Percentiles rank a stretch among this genome's conserved stretches.
These are phyloP conservation scores for Lentinus brumalis DNA, from an alignment of 768 basidiomycete species.

Conservation along the genomic window DNA sequence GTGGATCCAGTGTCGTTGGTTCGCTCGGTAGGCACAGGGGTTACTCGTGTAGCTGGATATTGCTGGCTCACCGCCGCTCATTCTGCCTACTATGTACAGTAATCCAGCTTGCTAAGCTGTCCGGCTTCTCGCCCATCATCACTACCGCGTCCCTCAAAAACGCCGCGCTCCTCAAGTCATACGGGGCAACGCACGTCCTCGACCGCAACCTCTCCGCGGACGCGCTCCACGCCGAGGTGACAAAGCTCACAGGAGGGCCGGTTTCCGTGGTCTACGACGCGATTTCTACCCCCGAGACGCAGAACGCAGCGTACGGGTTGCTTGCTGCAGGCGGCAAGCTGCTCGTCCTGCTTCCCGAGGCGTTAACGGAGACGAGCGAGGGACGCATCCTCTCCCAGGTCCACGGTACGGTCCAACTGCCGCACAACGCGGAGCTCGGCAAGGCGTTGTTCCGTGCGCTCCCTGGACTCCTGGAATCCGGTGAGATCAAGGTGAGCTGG, in stretches of 20 bases:
- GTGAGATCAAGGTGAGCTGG: constrained; percentile 24
- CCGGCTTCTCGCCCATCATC: constrained; percentile 33
- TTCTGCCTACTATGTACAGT: constrained; percentile 5
- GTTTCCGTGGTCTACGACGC: constrained; percentile 26
- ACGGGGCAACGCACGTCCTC: constrained; percentile 29
- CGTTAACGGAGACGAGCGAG: constrained; percentile 27
- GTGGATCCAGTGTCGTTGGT: constrained; percentile 25
- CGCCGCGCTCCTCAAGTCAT: constrained; percentile 13
- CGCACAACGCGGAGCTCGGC: constrained; percentile 14
- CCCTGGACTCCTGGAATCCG: constrained; percentile 15
- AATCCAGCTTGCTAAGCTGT: constrained; percentile 28
- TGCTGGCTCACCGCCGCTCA: background rate
- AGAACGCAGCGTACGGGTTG: constrained; percentile 19
- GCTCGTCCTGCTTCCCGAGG: constrained; percentile 11
- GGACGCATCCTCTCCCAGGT: constrained; percentile 53
- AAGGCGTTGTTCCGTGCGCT: constrained; percentile 23
- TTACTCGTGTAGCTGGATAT: background rate
- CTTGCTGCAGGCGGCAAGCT: constrained; percentile 25
- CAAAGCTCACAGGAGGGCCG: constrained; percentile 22
- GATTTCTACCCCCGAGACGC: constrained; percentile 19
- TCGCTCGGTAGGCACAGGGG: constrained; percentile 17
- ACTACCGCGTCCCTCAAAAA: constrained; percentile 31
- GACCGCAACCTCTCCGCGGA: constrained; percentile 22
- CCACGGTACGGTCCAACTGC: constrained; percentile 19
- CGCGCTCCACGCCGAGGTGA: constrained; percentile 7